Base-by-base conservation (phyloP, 495 filamentous ascomycete species). In the Copromyces sp. region DNA sequence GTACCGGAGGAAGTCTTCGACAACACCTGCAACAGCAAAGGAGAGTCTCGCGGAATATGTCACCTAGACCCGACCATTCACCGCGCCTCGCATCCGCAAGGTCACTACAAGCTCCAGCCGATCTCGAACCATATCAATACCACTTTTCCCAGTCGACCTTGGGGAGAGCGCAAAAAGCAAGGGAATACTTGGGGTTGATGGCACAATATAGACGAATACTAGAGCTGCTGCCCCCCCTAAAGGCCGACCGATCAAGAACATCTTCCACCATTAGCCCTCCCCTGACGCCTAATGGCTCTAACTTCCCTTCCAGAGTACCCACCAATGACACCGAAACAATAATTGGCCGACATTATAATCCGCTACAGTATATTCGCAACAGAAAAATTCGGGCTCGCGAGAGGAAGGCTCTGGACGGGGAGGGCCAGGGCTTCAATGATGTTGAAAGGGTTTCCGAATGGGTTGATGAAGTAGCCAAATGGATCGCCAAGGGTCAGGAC, bases 331-430 rank as follows among this genome's bases (percentile, higher is more conserved):
- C 69, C 4, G 74, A 77, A 12, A 29, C 76, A 39, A 69, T 69
- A 7, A 75, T 89, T 42, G 89, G 89, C 37, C 88, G 94, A 68
- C 75, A 78, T 2, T 97, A 97, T 76, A 95, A 98, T 78, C 94
- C 94, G 6, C 84, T 98, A 32, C 94, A 98, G 77, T 90, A 89
- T 75, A 90, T 97, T 68, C 89, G 94, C 24, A 97, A 98, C 76
- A 86, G 94, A 32, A 91, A 93, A 74, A 85, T 94, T 5, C 87
- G 94, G 69, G 89, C 90, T 70, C 86, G 93, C 37, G 91, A 94
- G 78, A 85, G 91, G 39, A 89, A 87, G 72, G 79, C 86, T 0
- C 89, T 96, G 42, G 88, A 94, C 76, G 86, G 90, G 17, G 88
- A 91, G 61, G 83, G 85, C n/a, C 88, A 91, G 69, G 91, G 91